Percentiles rank a stretch among this genome's conserved stretches.
These are phyloP conservation scores for Neurospora tetraspora DNA, from an alignment of 495 filamentous ascomycete species.

Conservation along the genomic window DNA sequence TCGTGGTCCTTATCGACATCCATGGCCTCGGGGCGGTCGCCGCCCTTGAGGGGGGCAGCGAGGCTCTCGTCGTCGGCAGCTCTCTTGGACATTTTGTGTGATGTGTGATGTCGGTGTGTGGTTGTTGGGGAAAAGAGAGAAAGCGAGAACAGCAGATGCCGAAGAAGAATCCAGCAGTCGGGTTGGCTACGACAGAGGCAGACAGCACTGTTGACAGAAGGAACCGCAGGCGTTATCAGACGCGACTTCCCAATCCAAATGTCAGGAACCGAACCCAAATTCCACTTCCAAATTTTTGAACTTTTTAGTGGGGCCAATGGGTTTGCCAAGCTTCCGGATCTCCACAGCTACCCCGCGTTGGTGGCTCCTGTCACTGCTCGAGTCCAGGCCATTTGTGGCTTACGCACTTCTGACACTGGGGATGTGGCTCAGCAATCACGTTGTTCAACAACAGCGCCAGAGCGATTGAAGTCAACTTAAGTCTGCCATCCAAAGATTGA, in stretches of 20 bases:
- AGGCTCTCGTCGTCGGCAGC: conserved; percentile 46
- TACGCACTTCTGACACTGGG: neutral
- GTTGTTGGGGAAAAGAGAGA: neutral
- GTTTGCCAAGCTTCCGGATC: neutral
- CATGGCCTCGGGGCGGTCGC: conserved; percentile 51
- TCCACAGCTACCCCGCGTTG: neutral
- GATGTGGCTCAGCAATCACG: neutral
- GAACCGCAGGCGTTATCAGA: neutral
- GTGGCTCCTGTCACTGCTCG: neutral
- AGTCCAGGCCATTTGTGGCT: neutral
- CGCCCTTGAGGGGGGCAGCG: conserved; percentile 53
- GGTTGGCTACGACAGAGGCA: neutral
- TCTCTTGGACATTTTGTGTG: conserved; percentile 60
- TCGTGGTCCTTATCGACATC: conserved; percentile 49
- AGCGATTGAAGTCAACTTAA: neutral
- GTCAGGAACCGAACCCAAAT: no score
- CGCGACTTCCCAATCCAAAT: neutral
- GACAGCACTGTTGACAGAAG: neutral
- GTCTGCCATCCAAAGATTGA: neutral
- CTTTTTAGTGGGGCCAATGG: conserved; percentile 19
- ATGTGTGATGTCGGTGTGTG: neutral
- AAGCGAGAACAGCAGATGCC: neutral
- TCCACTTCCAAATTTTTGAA: conserved; percentile 8
- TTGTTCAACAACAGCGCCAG: neutral
- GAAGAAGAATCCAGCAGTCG: neutral